Base-by-base conservation (phyloP, 345 rosid species). In the Arabis alpina region DNA sequence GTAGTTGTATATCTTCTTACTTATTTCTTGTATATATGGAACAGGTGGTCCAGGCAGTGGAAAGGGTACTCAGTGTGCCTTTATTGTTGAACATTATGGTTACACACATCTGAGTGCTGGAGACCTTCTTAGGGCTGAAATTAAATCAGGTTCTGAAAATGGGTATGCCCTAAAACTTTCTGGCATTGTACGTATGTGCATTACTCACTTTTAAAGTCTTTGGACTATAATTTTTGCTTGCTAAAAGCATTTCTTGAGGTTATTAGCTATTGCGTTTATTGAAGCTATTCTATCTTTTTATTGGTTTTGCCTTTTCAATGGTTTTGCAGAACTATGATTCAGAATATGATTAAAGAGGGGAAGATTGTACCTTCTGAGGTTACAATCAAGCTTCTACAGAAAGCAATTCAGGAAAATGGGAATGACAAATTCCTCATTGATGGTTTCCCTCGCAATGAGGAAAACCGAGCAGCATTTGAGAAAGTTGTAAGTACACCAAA, bases 1-100 rank as follows among this genome's bases (percentile, higher is more conserved):
- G 40, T 9, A 3, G 19, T 8, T 60, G 36, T 61, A 48, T 51
- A 39, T 52, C 40, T 36, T 42, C 37, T 68, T 48, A 54, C 59
- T 30, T 61, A n/a, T 55, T 34, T 48, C 19, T 66, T 51, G 23
- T 39, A 39, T 72, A 73, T 28, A 61, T 62, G 70, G 55, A 70
- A 54, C 82, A 93, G 97, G 98, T 81, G 98, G 98, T 58, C 98
- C 98, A 0, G 98, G 95, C 39, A 88, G 96, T 75, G 96, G 95
- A 63, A 92, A 89, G 74, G 98, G 96, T 47, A 89, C 96, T 5
- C 98, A 89, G 60, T 87, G 98, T 80, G 86, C 83, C 13, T 87
- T 83, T 58, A 89, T 92, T 54, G 89, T 85, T 2, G 40, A 82
- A 41, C 78, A 85, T 66, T 92, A 60, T 80, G 89, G 88, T 11